These are phyloP conservation scores for Cryptosporidium ubiquitum DNA, from an alignment of 169 alveolate genomes.

Conservation along the genomic window DNA sequence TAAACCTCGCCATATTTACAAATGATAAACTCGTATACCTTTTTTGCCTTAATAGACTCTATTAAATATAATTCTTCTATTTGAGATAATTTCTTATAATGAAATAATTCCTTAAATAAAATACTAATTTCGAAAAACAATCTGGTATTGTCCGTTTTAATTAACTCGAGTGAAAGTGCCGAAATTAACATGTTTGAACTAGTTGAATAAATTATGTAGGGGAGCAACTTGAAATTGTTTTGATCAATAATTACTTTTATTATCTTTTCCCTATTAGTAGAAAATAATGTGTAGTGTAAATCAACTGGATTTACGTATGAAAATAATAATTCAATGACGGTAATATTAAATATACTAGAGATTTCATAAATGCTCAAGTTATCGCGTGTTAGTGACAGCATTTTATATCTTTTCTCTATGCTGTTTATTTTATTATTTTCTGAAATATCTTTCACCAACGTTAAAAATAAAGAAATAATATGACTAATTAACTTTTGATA, in stretches of 20 bases:
- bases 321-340: background rate
- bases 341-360: background rate
- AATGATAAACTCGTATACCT: slow-evolving; percentile 34
- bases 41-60: background rate
- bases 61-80: slow-evolving; percentile 4
- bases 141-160: background rate
- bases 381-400: background rate
- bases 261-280: slow-evolving; percentile 5
- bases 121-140: slow-evolving; percentile 22
- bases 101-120: background rate
- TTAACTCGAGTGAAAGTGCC: slow-evolving; percentile 2
- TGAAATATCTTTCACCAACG: background rate
- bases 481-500: background rate
- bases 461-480: background rate
- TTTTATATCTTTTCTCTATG: background rate
- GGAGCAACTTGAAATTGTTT: background rate
- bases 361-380: background rate
- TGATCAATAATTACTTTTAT: background rate
- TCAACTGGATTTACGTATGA: slow-evolving; percentile 8
- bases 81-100: background rate
- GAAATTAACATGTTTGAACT: slow-evolving; percentile 34
- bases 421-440: background rate
- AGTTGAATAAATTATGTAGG: slow-evolving; percentile 30
- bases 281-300: slow-evolving; percentile 10
- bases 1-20: background rate